phyloP scores from a whole-genome alignment of 768 basidiomycete genomes.

The Postia placenta region DNA sequence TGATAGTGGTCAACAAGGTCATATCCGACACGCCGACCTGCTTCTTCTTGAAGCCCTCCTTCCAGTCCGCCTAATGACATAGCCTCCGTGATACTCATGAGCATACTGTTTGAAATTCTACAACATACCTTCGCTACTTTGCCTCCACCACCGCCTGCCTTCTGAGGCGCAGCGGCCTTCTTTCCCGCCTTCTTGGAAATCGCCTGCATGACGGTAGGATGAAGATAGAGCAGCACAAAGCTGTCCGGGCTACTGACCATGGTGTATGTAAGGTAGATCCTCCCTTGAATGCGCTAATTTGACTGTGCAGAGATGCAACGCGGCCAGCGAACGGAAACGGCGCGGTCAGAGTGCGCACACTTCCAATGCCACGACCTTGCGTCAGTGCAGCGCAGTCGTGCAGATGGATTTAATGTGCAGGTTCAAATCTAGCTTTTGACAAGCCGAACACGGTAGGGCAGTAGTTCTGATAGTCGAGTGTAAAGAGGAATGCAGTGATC shows the following conservation, averaged over 20 bases:
- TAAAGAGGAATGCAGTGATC: too few relatives aligned
- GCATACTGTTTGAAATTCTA: neutral
- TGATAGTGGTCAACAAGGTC: constrained; percentile 95
- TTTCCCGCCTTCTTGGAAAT: constrained; percentile 89
- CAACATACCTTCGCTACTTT: constrained; percentile 72
- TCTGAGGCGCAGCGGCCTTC: constrained; percentile 59
- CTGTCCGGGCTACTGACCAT: constrained; percentile 15
- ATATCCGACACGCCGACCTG: constrained; percentile 97
- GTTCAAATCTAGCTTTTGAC: too few relatives aligned
- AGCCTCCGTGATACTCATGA: neutral
- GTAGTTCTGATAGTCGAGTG: too few relatives aligned
- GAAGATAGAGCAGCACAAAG: constrained; percentile 9
- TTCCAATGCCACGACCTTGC: too few relatives aligned
- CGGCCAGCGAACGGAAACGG: constrained; percentile 7
- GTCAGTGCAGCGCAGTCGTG: too few relatives aligned
- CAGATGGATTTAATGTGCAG: too few relatives aligned
- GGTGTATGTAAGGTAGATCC: constrained; percentile 6
- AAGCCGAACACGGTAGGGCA: too few relatives aligned
- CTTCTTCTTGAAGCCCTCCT: constrained; percentile 99
- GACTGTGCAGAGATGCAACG: constrained; percentile 9
- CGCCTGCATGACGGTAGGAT: constrained; percentile 41
- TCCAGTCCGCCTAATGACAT: constrained; percentile 88
- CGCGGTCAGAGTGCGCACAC: constrained; percentile 4
- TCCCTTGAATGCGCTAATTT: neutral
- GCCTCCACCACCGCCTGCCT: constrained; percentile 44